These are phyloP conservation scores for Teunomyces lycoperdinae DNA, from an alignment of 805 yeast genomes.

Conservation along the genomic window DNA sequence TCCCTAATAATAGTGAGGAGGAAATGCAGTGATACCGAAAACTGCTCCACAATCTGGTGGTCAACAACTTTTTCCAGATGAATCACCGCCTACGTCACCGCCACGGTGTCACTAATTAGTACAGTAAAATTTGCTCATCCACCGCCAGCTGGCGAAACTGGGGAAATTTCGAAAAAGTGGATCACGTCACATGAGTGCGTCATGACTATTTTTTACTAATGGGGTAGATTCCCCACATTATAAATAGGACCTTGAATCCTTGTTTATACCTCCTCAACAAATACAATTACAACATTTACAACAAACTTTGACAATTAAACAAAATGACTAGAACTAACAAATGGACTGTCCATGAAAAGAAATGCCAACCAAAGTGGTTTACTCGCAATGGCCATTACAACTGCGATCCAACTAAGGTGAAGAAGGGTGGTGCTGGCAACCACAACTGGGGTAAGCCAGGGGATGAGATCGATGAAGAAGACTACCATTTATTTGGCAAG, in stretches of 20 bases:
- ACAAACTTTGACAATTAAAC: neutral
- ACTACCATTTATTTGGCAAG: conserved; percentile 23
- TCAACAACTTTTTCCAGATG: too few relatives aligned
- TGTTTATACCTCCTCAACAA: neutral
- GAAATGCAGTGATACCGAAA: too few relatives aligned
- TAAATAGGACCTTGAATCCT: conserved; percentile 2
- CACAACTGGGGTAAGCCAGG: conserved; percentile 86
- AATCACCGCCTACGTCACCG: neutral
- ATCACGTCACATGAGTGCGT: conserved; percentile 1
- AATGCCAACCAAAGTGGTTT: conserved; percentile 66
- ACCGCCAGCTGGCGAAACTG: neutral
- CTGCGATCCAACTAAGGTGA: conserved; percentile 70
- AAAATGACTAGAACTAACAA: conserved; percentile 76
- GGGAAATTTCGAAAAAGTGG: neutral
- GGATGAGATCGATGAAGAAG: conserved; percentile 66
- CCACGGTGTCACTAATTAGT: neutral
- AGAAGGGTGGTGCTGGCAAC: conserved; percentile 83
- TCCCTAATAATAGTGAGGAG: too few relatives aligned
- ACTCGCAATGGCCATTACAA: conserved; percentile 71
- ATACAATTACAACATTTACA: neutral
- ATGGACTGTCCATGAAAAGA: conserved; percentile 66
- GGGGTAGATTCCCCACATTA: conserved; percentile 4
- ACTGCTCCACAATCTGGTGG: too few relatives aligned
- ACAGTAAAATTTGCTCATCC: neutral
- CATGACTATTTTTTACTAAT: neutral